phyloP scores from a whole-genome alignment of 495 filamentous ascomycete species.

The Chaetomidium leptoderma region DNA sequence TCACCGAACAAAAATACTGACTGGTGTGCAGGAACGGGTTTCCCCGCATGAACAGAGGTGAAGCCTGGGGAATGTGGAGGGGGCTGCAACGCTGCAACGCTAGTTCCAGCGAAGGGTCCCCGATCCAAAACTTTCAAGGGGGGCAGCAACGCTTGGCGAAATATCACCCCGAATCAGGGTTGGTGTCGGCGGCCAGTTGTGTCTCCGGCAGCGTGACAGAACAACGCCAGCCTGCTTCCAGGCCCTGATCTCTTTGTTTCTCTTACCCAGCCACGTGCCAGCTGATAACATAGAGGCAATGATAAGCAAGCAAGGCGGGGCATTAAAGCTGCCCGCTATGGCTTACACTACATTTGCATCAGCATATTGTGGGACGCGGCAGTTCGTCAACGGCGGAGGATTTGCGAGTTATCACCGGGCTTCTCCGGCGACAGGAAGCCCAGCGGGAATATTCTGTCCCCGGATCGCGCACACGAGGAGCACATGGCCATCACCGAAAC shows the following conservation, averaged over 20 bases:
- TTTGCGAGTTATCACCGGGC: conserved; percentile 10
- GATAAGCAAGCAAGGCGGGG: not conserved
- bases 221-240: not conserved
- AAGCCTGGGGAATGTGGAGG: conserved; percentile 2
- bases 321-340: not conserved
- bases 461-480: not conserved
- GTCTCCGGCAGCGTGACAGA: not conserved
- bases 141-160: not conserved
- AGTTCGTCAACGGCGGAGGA: conserved; percentile 4
- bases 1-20: too few species aligned
- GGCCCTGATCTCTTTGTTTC: not conserved
- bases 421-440: not conserved
- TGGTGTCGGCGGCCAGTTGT: conserved; percentile 10
- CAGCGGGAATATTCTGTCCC: not conserved
- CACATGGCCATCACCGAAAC: not conserved
- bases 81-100: not conserved
- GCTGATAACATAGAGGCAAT: not conserved
- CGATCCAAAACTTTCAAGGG: not conserved
- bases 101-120: not conserved
- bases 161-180: not conserved
- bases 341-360: conserved; percentile 15
- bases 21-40: not conserved
- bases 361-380: conserved; percentile 13
- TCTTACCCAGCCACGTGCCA: too few species aligned
- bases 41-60: not conserved